Percentiles rank a stretch among this genome's conserved stretches.
Conservation (phyloP, 2,329 filamentous ascomycete species). For the Pseudonectria buxi region DNA sequence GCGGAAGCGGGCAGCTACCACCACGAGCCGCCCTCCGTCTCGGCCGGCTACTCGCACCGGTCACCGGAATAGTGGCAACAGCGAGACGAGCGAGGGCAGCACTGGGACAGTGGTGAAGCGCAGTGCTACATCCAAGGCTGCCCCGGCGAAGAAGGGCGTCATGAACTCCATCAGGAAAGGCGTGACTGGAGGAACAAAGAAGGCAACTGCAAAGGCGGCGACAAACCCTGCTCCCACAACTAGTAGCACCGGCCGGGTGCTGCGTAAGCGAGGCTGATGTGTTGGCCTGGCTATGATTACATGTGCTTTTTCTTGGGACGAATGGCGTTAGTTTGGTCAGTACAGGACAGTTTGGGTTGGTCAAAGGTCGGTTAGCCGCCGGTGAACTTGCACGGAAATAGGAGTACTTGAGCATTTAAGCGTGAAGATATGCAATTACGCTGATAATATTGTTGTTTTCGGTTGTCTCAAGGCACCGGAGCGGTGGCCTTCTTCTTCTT, state of each 20-base stretch:
- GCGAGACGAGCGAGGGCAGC: conserved; percentile 58
- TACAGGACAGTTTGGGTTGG: conserved; percentile 9
- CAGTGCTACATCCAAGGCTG: conserved; percentile 30
- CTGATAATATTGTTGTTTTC: conserved; percentile 9
- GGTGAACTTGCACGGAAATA: neutral
- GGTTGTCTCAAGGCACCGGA: conserved; percentile 2
- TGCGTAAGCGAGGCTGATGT: conserved; percentile 45
- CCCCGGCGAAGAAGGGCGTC: conserved; percentile 43
- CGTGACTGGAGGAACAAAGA: conserved; percentile 43
- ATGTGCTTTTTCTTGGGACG: conserved; percentile 6
- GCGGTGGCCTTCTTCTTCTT: conserved; percentile 59
- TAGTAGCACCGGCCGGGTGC: conserved; percentile 43
- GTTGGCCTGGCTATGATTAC: conserved; percentile 5
- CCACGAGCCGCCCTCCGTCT: conserved; percentile 27
- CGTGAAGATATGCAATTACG: conserved; percentile 5
- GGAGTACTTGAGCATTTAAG: conserved; percentile 15
- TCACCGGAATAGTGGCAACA: conserved; percentile 51
- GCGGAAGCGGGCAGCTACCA: conserved; percentile 28
- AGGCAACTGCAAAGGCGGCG: conserved; percentile 36
- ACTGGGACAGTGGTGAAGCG: conserved; percentile 59
- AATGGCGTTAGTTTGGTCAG: conserved; percentile 17
- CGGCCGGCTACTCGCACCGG: conserved; percentile 40
- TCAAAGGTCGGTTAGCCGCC: conserved; percentile 10
- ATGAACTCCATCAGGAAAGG: conserved; percentile 49
- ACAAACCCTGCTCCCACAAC: conserved; percentile 35